These are phyloP conservation scores for Artemisia annua DNA, from an alignment of 129 eudicot genomes.

Conservation along the genomic window DNA sequence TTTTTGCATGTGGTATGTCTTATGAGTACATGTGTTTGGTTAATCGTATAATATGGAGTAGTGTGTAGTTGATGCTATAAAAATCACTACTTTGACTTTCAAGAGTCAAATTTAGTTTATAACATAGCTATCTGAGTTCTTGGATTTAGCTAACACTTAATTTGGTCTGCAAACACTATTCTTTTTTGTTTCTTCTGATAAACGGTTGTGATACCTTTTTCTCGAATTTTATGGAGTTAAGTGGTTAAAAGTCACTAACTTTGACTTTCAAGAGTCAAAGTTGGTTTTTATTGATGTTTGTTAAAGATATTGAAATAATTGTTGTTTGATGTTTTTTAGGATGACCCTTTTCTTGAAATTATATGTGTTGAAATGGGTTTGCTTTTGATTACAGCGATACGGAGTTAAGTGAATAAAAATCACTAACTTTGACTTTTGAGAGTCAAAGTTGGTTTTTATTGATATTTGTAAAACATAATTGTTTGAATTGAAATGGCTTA, in stretches of 20 bases:
- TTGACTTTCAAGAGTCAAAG: conserved; percentile 11
- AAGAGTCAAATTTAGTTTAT: not conserved
- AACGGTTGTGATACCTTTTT: conserved; percentile 2
- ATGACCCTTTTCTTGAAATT: too few relatives aligned
- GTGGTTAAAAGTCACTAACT: not conserved
- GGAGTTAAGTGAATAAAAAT: not conserved
- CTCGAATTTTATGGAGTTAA: not conserved
- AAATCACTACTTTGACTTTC: conserved; percentile 5
- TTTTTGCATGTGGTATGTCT: not conserved
- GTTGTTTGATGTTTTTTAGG: too few relatives aligned
- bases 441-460: not conserved
- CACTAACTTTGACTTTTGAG: conserved; percentile 13
- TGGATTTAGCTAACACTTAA: not conserved
- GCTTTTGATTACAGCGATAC: not conserved
- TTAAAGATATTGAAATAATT: too few relatives aligned
- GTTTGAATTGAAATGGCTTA: not conserved
- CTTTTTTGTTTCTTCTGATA: not conserved
- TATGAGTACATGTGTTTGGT: not conserved
- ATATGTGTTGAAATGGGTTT: not conserved
- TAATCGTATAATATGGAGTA: not conserved
- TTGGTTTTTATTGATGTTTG: not conserved
- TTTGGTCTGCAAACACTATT: not conserved
- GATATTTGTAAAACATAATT: not conserved
- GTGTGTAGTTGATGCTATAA: not conserved
- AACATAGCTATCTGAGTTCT: not conserved